phyloP scores from a whole-genome alignment of 2,329 filamentous ascomycete species.

The Sporothrix protearum region DNA sequence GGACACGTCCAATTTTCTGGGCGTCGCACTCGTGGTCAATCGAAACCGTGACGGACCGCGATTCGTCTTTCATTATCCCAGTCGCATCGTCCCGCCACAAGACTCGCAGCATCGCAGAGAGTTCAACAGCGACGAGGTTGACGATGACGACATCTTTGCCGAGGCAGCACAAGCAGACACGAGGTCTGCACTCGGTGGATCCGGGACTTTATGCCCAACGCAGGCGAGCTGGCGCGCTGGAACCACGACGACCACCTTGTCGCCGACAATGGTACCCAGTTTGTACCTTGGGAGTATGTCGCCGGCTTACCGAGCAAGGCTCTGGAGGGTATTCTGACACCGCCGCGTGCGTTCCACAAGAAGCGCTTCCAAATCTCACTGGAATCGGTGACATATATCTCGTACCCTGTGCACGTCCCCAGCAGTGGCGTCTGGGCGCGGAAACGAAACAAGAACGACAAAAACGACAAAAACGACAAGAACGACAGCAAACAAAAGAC shows the following conservation, averaged over 20 bases:
- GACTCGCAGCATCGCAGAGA: slow-evolving; percentile 29
- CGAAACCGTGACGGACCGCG: slow-evolving; percentile 74
- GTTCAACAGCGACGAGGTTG: slow-evolving; percentile 38
- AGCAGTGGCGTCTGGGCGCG: slow-evolving; percentile 69
- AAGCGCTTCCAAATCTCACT: slow-evolving; percentile 76
- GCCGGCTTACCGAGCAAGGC: slow-evolving; percentile 72
- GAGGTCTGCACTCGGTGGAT: slow-evolving; percentile 33
- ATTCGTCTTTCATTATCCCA: slow-evolving; percentile 86
- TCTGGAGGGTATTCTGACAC: slow-evolving; percentile 75
- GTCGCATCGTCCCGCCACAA: slow-evolving; percentile 47
- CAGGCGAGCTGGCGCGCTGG: slow-evolving; percentile 44
- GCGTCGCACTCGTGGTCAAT: slow-evolving; percentile 69
- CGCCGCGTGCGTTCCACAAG: slow-evolving; percentile 73
- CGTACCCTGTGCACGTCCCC: slow-evolving; percentile 77
- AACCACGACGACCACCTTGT: slow-evolving; percentile 55
- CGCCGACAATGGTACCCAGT: slow-evolving; percentile 53
- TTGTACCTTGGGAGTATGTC: slow-evolving; percentile 68
- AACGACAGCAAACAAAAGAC: slow-evolving; percentile 15
- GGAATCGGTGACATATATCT: slow-evolving; percentile 74
- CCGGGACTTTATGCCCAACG: slow-evolving; percentile 36
- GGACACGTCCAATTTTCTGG: slow-evolving; percentile 57
- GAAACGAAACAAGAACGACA: slow-evolving; percentile 32
- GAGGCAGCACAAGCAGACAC: slow-evolving; percentile 43
- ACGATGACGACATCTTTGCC: slow-evolving; percentile 52
- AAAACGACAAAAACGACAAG: slow-evolving; percentile 28